Base-by-base conservation (phyloP, 2,329 filamentous ascomycete species). In the Venturia pyrina region DNA sequence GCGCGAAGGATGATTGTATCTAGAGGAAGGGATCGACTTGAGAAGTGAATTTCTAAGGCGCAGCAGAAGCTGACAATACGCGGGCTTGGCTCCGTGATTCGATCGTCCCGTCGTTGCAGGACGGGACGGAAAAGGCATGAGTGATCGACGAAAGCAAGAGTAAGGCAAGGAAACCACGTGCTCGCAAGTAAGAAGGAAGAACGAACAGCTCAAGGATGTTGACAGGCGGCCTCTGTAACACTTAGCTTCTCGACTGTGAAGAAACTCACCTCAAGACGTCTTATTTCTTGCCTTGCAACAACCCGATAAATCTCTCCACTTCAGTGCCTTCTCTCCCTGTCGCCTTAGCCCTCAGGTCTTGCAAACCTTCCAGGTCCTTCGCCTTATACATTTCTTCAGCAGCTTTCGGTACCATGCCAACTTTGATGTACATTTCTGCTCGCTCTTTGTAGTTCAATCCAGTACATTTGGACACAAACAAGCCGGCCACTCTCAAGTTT, bases 351-450 rank as follows among this genome's bases (percentile, higher is more conserved):
- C 91, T 82, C 69, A 98, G 78, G 63, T 87, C 82, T 71, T 89
- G 85, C 77, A 96, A 86, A n/a, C 87, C 80, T 70, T 87, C 88
- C 62, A 85, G 80, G 74, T 99, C 90, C 76, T 90, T 96, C 67
- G 85, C 82, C 78, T 87, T 91, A 67, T 92, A 83, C 3, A 95
- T 93, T 78, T 98, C 95, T 78, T 98, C 93, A 4, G 89, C 95
- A 2, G 95, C 95, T 78, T 91, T 92, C 37, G 89, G 84, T 57
- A 91, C 81, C 87, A 96, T 85, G 21, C 93, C 93, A 75, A 95
- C 98, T 78, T 96, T 96, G 71, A 96, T 87, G 84, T 93, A 99
- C 93, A 99, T 97, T 70, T 89, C 85, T 65, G 96, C 88, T 3
- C 88, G 81, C 71, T 92, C 89, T 2, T 85, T 83, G 0, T 84